Conservation (phyloP, 805 yeast genomes). For the Metschnikowia arizonensis region DNA sequence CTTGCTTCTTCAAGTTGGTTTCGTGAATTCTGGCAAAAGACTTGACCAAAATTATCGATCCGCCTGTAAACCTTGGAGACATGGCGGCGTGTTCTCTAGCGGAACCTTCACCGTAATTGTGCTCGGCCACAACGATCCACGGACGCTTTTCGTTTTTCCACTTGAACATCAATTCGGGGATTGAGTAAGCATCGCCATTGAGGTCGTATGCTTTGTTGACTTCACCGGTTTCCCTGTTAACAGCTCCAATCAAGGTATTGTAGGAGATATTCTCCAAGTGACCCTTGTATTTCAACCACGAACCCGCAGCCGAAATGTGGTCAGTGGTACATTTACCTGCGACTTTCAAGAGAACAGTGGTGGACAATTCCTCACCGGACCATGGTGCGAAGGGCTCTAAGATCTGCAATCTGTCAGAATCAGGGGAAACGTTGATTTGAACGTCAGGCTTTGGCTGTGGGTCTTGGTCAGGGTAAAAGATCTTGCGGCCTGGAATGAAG, state of each 20-base stretch:
- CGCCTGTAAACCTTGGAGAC: conserved; percentile 92
- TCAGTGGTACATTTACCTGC: conserved; percentile 98
- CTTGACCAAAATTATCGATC: conserved; percentile 80
- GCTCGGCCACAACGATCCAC: conserved; percentile 96
- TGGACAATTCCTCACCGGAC: conserved; percentile 77
- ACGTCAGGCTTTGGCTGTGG: conserved; percentile 63
- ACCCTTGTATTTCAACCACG: conserved; percentile 97
- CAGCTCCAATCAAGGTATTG: conserved; percentile 95
- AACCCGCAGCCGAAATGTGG: conserved; percentile 98
- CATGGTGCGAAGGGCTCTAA: conserved; percentile 85
- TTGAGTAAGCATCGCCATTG: conserved; percentile 70
- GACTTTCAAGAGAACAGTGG: conserved; percentile 79
- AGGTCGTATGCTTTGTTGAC: conserved; percentile 86
- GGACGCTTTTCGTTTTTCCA: conserved; percentile 85
- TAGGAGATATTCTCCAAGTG: conserved; percentile 93
- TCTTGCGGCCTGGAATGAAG: conserved; percentile 67
- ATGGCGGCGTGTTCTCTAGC: conserved; percentile 99
- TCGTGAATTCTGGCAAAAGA: conserved; percentile 98
- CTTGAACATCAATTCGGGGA: conserved; percentile 95
- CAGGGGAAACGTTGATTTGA: conserved; percentile 68
- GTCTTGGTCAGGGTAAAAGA: conserved; percentile 69
- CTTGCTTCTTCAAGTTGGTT: conserved; percentile 96
- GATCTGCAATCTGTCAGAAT: conserved; percentile 87
- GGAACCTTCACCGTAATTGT: conserved; percentile 98
- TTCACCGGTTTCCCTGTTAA: conserved; percentile 94